Evolutionary conservation across 371 early-diverging fungal species (phyloP).

Genomic region (Vittaforma corneae): DNA sequence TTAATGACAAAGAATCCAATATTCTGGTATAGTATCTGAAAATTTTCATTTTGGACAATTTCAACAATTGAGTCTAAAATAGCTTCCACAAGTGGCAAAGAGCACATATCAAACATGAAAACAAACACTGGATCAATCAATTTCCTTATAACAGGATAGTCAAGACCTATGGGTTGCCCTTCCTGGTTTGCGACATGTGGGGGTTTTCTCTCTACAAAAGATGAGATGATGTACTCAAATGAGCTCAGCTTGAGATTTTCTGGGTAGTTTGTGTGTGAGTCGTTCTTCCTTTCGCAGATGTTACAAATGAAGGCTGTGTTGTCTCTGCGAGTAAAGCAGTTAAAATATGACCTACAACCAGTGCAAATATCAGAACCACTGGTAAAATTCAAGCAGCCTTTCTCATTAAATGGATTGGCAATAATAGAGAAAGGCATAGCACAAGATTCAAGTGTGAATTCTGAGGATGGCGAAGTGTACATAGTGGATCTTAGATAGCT

Average conservation of each 20-base stretch:
- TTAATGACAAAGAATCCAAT: conserved; percentile 13
- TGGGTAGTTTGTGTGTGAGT: neutral
- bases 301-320: conserved; percentile 44
- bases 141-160: too few species aligned
- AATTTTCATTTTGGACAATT: conserved; percentile 22
- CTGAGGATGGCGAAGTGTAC: conserved; percentile 50
- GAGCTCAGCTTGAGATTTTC: conserved; percentile 15
- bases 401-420: conserved; percentile 50
- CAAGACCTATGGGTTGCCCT: too few species aligned
- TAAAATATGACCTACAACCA: conserved; percentile 49
- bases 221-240: neutral
- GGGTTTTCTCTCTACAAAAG: neutral
- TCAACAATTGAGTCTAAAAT: conserved; percentile 6
- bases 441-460: conserved; percentile 40
- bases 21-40: conserved; percentile 30
- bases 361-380: conserved; percentile 32
- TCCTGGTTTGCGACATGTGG: too few species aligned
- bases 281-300: conserved; percentile 40
- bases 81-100: neutral
- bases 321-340: conserved; percentile 6
- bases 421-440: conserved; percentile 51
- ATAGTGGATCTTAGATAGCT: conserved; percentile 47
- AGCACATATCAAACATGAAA: conserved; percentile 33
- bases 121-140: conserved; percentile 37
- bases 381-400: conserved; percentile 24